Conservation (phyloP, 2,329 filamentous ascomycete genomes). For the Talaromyces funiculosus region DNA sequence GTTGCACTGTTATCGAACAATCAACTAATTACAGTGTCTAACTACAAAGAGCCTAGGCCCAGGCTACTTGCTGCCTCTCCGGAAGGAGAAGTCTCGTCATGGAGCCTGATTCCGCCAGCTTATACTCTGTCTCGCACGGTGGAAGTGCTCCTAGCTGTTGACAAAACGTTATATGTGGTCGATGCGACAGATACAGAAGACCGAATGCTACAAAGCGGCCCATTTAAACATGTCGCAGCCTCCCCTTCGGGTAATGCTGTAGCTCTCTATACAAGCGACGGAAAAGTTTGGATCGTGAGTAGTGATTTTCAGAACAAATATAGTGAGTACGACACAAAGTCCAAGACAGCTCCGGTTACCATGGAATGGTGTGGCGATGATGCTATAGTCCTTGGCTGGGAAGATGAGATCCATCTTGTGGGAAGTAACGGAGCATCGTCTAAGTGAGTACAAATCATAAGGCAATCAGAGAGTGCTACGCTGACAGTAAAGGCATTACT, state of each 20-base stretch:
- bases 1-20: slow-evolving; percentile 89
- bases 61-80: slow-evolving; percentile 72
- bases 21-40: slow-evolving; percentile 74
- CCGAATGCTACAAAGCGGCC: slow-evolving; percentile 81
- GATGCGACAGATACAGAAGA: slow-evolving; percentile 90
- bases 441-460: slow-evolving; percentile 37
- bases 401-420: slow-evolving; percentile 92
- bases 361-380: slow-evolving; percentile 97
- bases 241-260: slow-evolving; percentile 87
- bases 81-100: slow-evolving; percentile 74
- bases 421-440: slow-evolving; percentile 73
- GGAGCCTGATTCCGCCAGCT: slow-evolving; percentile 81
- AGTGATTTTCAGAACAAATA: slow-evolving; percentile 91
- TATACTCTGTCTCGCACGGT: slow-evolving; percentile 89
- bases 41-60: slow-evolving; percentile 85
- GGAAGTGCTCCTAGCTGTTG: slow-evolving; percentile 82
- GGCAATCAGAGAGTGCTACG: not conserved
- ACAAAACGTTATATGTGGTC: slow-evolving; percentile 75
- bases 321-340: slow-evolving; percentile 85
- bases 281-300: slow-evolving; percentile 85
- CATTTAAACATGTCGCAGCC: slow-evolving; percentile 83
- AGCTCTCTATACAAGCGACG: slow-evolving; percentile 77
- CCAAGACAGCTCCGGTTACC: slow-evolving; percentile 76
- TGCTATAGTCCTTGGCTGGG: slow-evolving; percentile 89
- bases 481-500: slow-evolving; percentile 61